Conservation (phyloP, 192 early-diverging fungal species). For the Backusella australiensis region DNA sequence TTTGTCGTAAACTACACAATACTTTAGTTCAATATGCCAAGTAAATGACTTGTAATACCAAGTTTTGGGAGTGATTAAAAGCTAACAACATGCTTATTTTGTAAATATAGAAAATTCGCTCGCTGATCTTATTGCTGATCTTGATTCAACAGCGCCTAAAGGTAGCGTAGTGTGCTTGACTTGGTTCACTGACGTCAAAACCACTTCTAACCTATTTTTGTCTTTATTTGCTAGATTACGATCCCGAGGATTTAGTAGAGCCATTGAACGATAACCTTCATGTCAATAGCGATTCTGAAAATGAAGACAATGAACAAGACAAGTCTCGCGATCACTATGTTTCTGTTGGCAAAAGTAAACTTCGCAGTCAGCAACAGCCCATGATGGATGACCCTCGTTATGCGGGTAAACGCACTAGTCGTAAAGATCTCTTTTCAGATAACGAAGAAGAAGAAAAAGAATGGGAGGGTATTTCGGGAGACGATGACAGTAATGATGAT, state of each 20-base stretch:
- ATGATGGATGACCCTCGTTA: slow-evolving; percentile 74
- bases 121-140: slow-evolving; percentile 48
- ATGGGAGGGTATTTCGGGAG: slow-evolving; percentile 24
- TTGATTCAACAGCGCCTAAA: slow-evolving; percentile 52
- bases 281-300: slow-evolving; percentile 42
- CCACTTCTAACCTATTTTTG: neutral
- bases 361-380: slow-evolving; percentile 57
- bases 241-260: slow-evolving; percentile 60
- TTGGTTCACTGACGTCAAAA: neutral
- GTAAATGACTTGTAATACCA: neutral
- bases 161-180: slow-evolving; percentile 30
- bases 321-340: slow-evolving; percentile 67
- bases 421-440: slow-evolving; percentile 59
- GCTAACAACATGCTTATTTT: neutral
- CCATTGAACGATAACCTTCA: slow-evolving; percentile 23
- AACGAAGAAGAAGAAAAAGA: slow-evolving; percentile 33
- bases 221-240: slow-evolving; percentile 53
- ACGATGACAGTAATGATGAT: slow-evolving; percentile 35
- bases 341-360: slow-evolving; percentile 65
- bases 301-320: slow-evolving; percentile 45
- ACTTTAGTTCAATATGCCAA: neutral
- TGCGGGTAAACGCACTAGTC: slow-evolving; percentile 61
- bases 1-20: neutral
- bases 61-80: too few relatives aligned
- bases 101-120: slow-evolving; percentile 41